These are phyloP conservation scores for Typha latifolia DNA, from an alignment of 176 grass and related monocot genomes.

Conservation along the genomic window DNA sequence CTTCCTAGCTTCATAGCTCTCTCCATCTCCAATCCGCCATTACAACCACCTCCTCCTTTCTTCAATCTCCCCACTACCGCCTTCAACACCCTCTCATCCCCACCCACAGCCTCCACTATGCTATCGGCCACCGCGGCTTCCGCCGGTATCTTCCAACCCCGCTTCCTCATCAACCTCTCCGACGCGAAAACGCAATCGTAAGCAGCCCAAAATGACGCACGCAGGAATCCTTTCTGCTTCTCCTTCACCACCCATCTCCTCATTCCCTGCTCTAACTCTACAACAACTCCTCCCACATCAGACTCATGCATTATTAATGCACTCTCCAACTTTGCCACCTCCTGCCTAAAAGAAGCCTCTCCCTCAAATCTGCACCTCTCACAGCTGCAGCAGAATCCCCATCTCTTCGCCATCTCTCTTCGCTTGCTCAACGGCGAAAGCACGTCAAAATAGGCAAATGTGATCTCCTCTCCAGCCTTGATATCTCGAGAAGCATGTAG, in stretches of 20 bases:
- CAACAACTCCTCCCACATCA: slow-evolving; percentile 33
- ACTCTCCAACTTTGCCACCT: slow-evolving; percentile 33
- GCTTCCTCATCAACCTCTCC: slow-evolving; percentile 52
- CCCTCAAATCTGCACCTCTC: slow-evolving; percentile 62
- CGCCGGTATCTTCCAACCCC: slow-evolving; percentile 39
- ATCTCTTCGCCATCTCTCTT: slow-evolving; percentile 35
- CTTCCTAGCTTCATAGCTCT: slow-evolving; percentile 68
- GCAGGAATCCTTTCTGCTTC: slow-evolving; percentile 58
- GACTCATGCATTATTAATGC: slow-evolving; percentile 20
- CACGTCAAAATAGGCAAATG: slow-evolving; percentile 81
- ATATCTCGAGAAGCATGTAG: slow-evolving; percentile 79
- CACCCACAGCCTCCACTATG: slow-evolving; percentile 35
- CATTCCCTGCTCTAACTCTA: slow-evolving; percentile 59
- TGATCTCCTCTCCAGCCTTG: slow-evolving; percentile 71
- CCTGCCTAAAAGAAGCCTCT: slow-evolving; percentile 24
- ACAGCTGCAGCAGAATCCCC: slow-evolving; percentile 76
- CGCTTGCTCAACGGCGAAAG: slow-evolving; percentile 38
- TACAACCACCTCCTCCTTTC: slow-evolving; percentile 19
- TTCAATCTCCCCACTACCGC: slow-evolving; percentile 33
- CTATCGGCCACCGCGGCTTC: slow-evolving; percentile 31
- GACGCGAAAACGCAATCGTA: slow-evolving; percentile 44
- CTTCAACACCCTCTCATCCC: slow-evolving; percentile 52
- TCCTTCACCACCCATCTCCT: slow-evolving; percentile 50
- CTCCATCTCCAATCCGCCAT: slow-evolving; percentile 48
- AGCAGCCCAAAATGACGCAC: slow-evolving; percentile 62